Evolutionary conservation across 805 yeast genomes (phyloP), one percentile per base, ranked within the genome.

Genomic region (Kazachstania viticola): DNA sequence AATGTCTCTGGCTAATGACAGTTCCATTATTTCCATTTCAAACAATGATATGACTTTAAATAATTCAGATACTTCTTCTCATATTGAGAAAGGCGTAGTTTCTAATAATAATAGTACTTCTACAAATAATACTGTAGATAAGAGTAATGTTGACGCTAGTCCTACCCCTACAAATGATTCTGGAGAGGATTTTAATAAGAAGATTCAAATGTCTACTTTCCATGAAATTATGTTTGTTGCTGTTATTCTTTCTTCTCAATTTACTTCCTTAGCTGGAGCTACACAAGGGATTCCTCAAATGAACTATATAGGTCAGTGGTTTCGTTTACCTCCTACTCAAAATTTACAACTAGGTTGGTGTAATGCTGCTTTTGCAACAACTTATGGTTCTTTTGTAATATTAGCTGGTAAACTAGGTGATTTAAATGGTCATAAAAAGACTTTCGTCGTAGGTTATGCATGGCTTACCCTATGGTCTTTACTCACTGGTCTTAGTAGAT

Each of bases 361-460:
- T 15, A 40, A 35, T 16, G 41, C 38, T n/a, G 30, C 40, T 2
- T 41, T 16, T 26, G 38, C 41, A 7, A 28, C 39, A 4, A 37
- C 42, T 2, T 25, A 12, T 9, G 87, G 87, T 7, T 73, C 88
- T 0, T 72, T 79, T 40, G 78, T 79, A 30, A 54, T 80, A 27
- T 58, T 75, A 8, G 68, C 79, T 11, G 88, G 91, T 9, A 64
- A 75, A 31, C 49, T 78, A 25, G 91, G 91, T 14, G 91, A 80
- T 47, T 53, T 77, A 7, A 69, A 65, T 41, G 88, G 88, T 0
- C 64, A 75, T 34, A 74, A 71, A 36, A 54, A 46, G 22, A 53
- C 73, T 17, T 64, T 76, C 36, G 31, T 71, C 0, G 38, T 61
- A 5, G 84, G 88, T 0, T 73, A 73, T 53, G 29, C 54, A 9